These are phyloP conservation scores for Trametes versicolor DNA, from an alignment of 1,284 basidiomycete species.

Conservation along the genomic window DNA sequence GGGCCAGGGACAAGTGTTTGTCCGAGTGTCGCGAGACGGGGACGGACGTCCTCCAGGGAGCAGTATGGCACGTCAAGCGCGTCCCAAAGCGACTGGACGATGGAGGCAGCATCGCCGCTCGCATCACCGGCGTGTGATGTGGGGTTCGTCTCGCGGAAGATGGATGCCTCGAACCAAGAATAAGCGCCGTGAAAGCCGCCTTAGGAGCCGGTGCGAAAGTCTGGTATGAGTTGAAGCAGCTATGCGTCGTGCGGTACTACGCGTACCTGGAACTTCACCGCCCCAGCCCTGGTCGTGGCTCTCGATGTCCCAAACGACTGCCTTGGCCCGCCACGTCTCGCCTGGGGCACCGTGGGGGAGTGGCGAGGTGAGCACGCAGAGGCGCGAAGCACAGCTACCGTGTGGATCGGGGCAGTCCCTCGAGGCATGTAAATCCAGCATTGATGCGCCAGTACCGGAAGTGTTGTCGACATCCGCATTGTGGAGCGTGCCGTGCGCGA, in stretches of 20 bases:
- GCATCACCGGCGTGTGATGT: neutral
- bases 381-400: slow-evolving; percentile 10
- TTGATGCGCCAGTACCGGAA: neutral
- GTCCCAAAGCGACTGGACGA: too few relatives aligned
- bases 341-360: slow-evolving; percentile 2
- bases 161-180: slow-evolving; percentile 2
- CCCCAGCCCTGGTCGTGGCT: slow-evolving; percentile 30
- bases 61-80: too few relatives aligned
- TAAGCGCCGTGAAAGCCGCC: neutral
- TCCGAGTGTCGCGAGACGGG: too few relatives aligned
- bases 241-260: neutral
- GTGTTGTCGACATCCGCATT: neutral
- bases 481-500: slow-evolving; percentile 1
- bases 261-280: slow-evolving; percentile 3
- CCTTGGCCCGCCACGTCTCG: slow-evolving; percentile 19
- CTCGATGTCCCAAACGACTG: slow-evolving; percentile 20
- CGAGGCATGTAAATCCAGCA: neutral
- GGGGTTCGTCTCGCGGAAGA: neutral
- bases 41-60: too few relatives aligned
- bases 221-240: neutral
- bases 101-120: too few relatives aligned
- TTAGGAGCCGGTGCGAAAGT: neutral
- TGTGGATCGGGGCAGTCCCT: neutral
- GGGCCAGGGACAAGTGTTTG: too few relatives aligned
- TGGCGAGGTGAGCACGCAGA: slow-evolving; percentile 19